Base-by-base conservation (phyloP, 345 rosid genomes). In the Aurinia saxatilis region DNA sequence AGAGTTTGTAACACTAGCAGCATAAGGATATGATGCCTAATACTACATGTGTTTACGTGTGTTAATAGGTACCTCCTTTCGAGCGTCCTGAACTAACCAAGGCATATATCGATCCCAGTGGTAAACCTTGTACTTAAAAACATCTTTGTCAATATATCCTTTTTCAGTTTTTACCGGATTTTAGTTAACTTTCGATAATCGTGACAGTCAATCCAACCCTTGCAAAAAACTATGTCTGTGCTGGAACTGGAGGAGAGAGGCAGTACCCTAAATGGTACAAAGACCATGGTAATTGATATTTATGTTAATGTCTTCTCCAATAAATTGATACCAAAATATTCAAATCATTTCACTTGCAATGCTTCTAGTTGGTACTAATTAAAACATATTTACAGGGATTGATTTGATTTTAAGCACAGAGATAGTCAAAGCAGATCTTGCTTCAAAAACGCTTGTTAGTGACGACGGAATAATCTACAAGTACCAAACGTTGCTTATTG, bases 21-120 rank as follows among this genome's bases (percentile, higher is more conserved):
- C 25, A 2, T 21, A 21, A 21, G 4, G 2, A 21, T 21, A 21
- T 21, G 25, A 21, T 21, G 25, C 25, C 25, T 21, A 21, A 4
- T 21, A 21, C 2, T 21, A 1, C 2, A 21, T 21, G 25, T n/a
- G n/a, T n/a, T 21, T 21, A 4, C 4, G 25, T 21, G 25, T 21
- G 25, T 21, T 1, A 21, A 21, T 4, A 21, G 30, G 56, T 82
- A 50, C 88, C 88, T 29, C 95, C 95, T 50, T 87, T 82, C 58
- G 95, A 87, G 68, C 91, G 91, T 25, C 95, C 91, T 29, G 88
- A 90, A 10, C 83, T 87, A 14, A 84, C 91, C 85, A 87, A 87
- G 78, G 95, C 79, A 19, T 87, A 82, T 75, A 83, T 84, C 9
- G 76, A 74, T 68, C 90, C 88, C 2, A 77, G 78, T 13, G 17